Base-by-base conservation (phyloP, 495 filamentous ascomycete genomes). In the Aspergillus heteromorphus region DNA sequence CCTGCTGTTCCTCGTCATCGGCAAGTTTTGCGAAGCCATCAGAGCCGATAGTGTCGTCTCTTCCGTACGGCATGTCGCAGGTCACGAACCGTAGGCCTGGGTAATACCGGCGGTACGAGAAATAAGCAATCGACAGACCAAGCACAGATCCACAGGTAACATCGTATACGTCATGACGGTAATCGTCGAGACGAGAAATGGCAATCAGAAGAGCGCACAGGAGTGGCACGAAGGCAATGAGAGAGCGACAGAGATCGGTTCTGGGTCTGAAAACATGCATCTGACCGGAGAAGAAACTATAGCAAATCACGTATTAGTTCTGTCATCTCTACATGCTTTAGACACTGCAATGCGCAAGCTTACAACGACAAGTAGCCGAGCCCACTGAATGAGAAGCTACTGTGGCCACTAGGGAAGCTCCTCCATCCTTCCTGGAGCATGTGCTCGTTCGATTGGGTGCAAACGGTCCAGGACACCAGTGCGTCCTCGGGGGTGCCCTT, bases 161-260 rank as follows among this genome's bases (percentile, higher is more conserved):
- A 73, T 99, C 93, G 47, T 86, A 96, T 4, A 95, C 87, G 65
- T 97, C 95, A 59, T 99, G 93, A 21, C 93, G 73, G 65, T 99
- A 99, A 66, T 99, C 93, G 64, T 95, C 86, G 47, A 89, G 84
- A 6, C 93, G 80, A n/a, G 87, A 92, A 42, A 96, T 89, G 1
- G 91, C 91, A 57, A 97, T 91, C 75, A 97, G 69, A 4, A 85
- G 74, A 6, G 95, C 95, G 21, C 87, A 90, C 1, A 97, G 60
- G 2, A 95, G 62, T 4, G 95, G 95, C 1, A 77, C 63, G 19
- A 79, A 67, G 7, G 73, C 74, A 19, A 78, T 27, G 23, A 96
- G 72, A 43, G 80, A 80, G 17, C 79, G 80, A 4, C 78, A 73
- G 42, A 93, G 75, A 62, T 92, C 90, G 1, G 86, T 78, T 17